Evolutionary conservation across 441 rosid species (phyloP).

Genomic region (Corymbia calophylla): DNA sequence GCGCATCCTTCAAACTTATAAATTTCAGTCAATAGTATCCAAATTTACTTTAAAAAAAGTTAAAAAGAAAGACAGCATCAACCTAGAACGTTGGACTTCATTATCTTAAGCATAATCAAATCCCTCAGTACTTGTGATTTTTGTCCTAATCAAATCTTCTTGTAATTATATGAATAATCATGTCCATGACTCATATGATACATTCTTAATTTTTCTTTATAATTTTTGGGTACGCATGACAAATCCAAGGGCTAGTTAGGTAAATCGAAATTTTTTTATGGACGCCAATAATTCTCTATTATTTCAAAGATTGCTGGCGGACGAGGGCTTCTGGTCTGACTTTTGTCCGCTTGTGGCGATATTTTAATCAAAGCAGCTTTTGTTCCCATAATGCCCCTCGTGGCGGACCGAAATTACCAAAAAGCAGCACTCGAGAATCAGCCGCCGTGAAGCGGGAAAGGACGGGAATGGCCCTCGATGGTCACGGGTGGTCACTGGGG

Average conservation of each 20-base stretch:
- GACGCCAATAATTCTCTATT: not conserved
- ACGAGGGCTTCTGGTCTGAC: not conserved
- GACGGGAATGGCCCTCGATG: conserved; percentile 4
- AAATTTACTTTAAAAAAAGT: not conserved
- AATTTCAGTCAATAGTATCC: not conserved
- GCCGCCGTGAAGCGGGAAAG: conserved; percentile 5
- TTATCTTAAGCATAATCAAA: not conserved
- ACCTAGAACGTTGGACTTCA: not conserved
- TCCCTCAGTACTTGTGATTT: not conserved
- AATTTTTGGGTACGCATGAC: not conserved
- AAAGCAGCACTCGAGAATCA: not conserved
- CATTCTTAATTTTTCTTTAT: not conserved
- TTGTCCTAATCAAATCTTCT: not conserved
- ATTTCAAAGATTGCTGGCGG: conserved; percentile 18
- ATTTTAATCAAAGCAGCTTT: not conserved
- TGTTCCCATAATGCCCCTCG: not conserved
- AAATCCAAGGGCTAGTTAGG: not conserved
- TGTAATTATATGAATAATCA: not conserved
- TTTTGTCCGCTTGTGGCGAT: conserved; percentile 8
- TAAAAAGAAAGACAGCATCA: not conserved
- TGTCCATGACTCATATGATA: not conserved
- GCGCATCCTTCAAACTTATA: not conserved
- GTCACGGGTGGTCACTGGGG: conserved; percentile 23
- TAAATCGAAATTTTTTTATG: not conserved
- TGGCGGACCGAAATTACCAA: not conserved